Percentiles rank a stretch among this genome's conserved stretches.
Conservation (phyloP, 1,284 basidiomycete genomes). For the Cutaneotrichosporon cyanovorans region DNA sequence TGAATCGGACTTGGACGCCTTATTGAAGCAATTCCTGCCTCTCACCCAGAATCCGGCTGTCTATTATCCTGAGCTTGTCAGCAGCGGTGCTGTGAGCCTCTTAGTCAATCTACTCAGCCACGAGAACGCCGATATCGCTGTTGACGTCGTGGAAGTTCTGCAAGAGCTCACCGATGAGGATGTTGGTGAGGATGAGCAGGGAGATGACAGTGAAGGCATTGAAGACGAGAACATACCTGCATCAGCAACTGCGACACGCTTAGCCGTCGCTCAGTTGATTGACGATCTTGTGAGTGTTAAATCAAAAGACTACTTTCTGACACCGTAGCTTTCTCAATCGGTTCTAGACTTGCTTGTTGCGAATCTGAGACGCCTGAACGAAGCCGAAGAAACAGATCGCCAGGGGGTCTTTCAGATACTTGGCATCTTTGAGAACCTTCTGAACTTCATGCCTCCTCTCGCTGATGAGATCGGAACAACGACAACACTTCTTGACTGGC, state of each 20-base stretch:
- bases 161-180: slow-evolving; percentile 94
- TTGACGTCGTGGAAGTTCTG: slow-evolving; percentile 81
- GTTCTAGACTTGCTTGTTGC: slow-evolving; percentile 82
- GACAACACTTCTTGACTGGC: slow-evolving; percentile 70
- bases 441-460: slow-evolving; percentile 73
- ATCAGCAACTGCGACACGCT: slow-evolving; percentile 27
- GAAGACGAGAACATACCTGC: slow-evolving; percentile 53
- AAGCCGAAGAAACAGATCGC: slow-evolving; percentile 70
- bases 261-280: slow-evolving; percentile 61
- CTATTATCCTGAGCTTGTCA: slow-evolving; percentile 83
- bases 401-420: slow-evolving; percentile 89
- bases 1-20: slow-evolving; percentile 83
- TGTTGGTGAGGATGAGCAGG: slow-evolving; percentile 58
- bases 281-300: slow-evolving; percentile 57
- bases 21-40: slow-evolving; percentile 76
- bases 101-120: slow-evolving; percentile 80
- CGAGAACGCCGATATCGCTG: slow-evolving; percentile 88
- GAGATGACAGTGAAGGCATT: slow-evolving; percentile 50
- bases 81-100: slow-evolving; percentile 57
- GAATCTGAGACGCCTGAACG: slow-evolving; percentile 71
- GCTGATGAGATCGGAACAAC: slow-evolving; percentile 62
- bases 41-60: slow-evolving; percentile 77
- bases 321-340: slow-evolving; percentile 62
- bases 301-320: not conserved
- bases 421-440: slow-evolving; percentile 84